A percentile compares a stretch with the other conserved stretches of the same genome.
phyloP scores from a whole-genome alignment of 768 basidiomycete genomes.

The Scleroderma citrinum region DNA sequence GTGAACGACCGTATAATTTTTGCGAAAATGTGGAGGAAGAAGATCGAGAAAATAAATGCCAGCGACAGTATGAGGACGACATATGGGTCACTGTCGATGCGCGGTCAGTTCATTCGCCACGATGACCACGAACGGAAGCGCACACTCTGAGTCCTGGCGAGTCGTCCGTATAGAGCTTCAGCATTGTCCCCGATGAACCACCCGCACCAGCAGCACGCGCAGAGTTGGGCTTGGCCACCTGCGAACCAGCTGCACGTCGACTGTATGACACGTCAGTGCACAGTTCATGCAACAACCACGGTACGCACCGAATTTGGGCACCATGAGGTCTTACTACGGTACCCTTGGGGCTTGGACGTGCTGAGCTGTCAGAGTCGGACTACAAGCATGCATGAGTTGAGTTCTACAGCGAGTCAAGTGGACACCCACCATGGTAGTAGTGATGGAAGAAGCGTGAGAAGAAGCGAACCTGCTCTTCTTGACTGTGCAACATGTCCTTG shows the following conservation, averaged over 20 bases:
- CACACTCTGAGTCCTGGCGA: conserved; percentile 96
- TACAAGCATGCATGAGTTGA: conserved; percentile 20
- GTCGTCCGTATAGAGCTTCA: conserved; percentile 97
- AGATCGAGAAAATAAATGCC: conserved; percentile 95
- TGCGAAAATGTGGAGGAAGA: conserved; percentile 97
- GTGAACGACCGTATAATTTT: conserved; percentile 90
- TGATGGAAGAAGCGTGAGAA: conserved; percentile 18
- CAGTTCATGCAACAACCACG: not conserved
- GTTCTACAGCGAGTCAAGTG: not conserved
- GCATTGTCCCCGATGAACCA: conserved; percentile 96
- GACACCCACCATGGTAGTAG: conserved; percentile 9
- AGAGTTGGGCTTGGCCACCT: conserved; percentile 75
- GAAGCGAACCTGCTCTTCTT: conserved; percentile 2
- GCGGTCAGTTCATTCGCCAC: conserved; percentile 4
- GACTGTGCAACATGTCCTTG: conserved; percentile 21
- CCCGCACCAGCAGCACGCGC: conserved; percentile 90
- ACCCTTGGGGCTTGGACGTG: conserved; percentile 38
- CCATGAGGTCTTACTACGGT: conserved; percentile 70
- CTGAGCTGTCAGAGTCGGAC: conserved; percentile 77
- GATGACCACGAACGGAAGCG: conserved; percentile 32
- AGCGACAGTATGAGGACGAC: conserved; percentile 94
- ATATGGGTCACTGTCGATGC: conserved; percentile 74
- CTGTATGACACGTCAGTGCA: conserved; percentile 29
- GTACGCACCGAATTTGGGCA: conserved; percentile 77
- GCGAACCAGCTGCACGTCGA: conserved; percentile 64